Base-by-base conservation (phyloP, 2,329 filamentous ascomycete species). In the Clonostachys rosea region DNA sequence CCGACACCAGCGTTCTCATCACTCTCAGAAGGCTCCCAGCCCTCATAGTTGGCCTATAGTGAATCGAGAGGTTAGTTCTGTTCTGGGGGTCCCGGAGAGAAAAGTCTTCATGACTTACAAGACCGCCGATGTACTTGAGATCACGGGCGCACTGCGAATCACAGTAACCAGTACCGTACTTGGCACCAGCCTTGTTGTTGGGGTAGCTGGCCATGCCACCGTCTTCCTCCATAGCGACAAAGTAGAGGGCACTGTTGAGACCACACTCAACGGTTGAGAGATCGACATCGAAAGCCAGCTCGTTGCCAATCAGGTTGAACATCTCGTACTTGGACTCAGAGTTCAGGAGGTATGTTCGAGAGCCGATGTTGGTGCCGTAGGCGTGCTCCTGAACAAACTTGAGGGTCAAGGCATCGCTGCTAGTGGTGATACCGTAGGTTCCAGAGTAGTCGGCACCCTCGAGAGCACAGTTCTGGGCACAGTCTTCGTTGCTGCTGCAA, bases 201-300 rank as follows among this genome's bases (percentile, higher is more conserved):
- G 64, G 45, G 54, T 72, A 73, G 55, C 68, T 69, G 56, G 60
- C 56, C 56, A 68, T 61, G 45, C 76, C 77, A 52, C 76, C 76
- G 47, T 78, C 73, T 30, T 67, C 63, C 18, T 78, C 72, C 78
- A 81, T 81, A 50, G 73, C 65, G 14, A 76, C 69, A 43, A 80
- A 74, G 64, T 85, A 85, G 35, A 86, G 62, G 24, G 83, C 83
- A 45, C 80, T 80, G 64, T 87, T 86, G 50, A 87, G 62, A 46
- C 84, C 84, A 54, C 84, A 87, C 34, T 57, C 76, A 17, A 86
- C 69, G 47, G 75, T 75, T 20, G 80, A 84, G 33, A 84, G 72
- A 57, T 87, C 83, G 14, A 86, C 81, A 47, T 85, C 81, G 48
- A 87, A 85, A 34, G 79, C 78, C 56, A 87, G 78, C 61, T 87